A percentile compares a stretch with the other conserved stretches of the same genome.
phyloP scores from a whole-genome alignment of 2,329 filamentous ascomycete genomes.

The Pyrenophora tritici-repentis region DNA sequence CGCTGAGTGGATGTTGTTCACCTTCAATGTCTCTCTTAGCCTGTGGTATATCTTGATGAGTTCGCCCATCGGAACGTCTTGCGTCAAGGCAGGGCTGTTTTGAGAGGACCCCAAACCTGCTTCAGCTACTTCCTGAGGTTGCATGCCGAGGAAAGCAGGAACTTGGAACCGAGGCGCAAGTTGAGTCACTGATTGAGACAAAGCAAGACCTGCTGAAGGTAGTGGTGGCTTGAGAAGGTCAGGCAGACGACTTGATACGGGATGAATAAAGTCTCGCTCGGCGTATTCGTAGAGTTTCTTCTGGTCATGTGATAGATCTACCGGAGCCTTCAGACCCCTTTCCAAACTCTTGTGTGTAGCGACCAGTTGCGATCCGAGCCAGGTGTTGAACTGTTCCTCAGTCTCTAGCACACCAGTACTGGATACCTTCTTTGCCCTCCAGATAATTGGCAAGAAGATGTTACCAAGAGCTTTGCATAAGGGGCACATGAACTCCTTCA shows the following conservation, averaged over 20 bases:
- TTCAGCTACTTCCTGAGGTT: constrained; percentile 32
- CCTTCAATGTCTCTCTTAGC: constrained; percentile 59
- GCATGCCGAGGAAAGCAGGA: constrained; percentile 34
- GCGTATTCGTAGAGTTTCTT: constrained; percentile 59
- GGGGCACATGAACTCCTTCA: constrained; percentile 93
- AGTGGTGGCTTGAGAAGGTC: constrained; percentile 39
- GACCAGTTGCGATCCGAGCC: constrained; percentile 66
- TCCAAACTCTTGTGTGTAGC: constrained; percentile 54
- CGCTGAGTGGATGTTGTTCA: constrained; percentile 56
- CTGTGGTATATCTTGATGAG: constrained; percentile 62
- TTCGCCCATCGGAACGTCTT: constrained; percentile 48
- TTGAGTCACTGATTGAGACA: constrained; percentile 5
- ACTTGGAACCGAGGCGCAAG: constrained; percentile 35
- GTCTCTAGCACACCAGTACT: constrained; percentile 73
- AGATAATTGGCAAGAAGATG: constrained; percentile 90
- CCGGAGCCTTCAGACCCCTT: constrained; percentile 28
- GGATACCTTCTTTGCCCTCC: constrained; percentile 87
- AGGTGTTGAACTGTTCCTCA: constrained; percentile 67
- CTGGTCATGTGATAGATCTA: constrained; percentile 47
- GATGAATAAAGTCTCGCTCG: constrained; percentile 55
- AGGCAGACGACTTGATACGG: constrained; percentile 51
- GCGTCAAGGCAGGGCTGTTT: constrained; percentile 19
- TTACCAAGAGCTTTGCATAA: constrained; percentile 97
- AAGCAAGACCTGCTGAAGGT: constrained; percentile 22
- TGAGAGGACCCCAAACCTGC: constrained; percentile 31